Evolutionary conservation across 106 monocot genomes (phyloP), one percentile per base, ranked within the genome.

Genomic region (Alisma plantagoaquatica): DNA sequence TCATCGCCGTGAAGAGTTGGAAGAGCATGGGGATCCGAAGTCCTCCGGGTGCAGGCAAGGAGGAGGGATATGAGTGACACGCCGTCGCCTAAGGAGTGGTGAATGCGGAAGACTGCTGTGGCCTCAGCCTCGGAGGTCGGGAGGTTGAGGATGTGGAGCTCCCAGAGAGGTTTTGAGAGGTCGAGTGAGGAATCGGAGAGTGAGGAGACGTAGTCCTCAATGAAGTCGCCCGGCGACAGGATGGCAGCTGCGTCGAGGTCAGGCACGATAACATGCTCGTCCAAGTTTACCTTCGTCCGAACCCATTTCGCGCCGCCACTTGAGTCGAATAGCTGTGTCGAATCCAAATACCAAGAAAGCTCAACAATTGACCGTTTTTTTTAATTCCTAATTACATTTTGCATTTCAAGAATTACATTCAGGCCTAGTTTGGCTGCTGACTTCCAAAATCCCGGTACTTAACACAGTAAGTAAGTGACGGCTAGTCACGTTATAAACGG

Each of bases 71-170:
- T 73, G 54, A 92, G 70, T 1, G 92, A 86, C 50, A 58, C 43
- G 50, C 86, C 92, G 43, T 92, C 92, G 17, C 92, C 92, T 38
- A 92, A 68, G 41, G 92, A 92, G 54, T 92, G n/a, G 62, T 86
- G 86, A 33, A 74, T 14, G 48, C 86, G 73, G 62, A 92, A 50
- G 23, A 86, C 46, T 31, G 38, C 75, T 7, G 73, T 60, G 43
- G 71, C 57, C 35, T 59, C 68, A 44, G 82, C 73, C 30, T 79
- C 74, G 23, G 82, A 42, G 42, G 86, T 86, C 31, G 47, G 67
- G 25, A 86, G 5, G 68, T 79, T 76, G 62, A 92, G 69, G 60
- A 82, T 2, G 82, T 92, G 86, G 30, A 92, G 46, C 47, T 92
- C 92, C n/a, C 92, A 92, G 10, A 82, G 68, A 5, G 86, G 86